Percentiles rank a stretch among this genome's conserved stretches.
These are phyloP conservation scores for Lanzia echinophila DNA, from an alignment of 2,329 filamentous ascomycete species.

Conservation along the genomic window DNA sequence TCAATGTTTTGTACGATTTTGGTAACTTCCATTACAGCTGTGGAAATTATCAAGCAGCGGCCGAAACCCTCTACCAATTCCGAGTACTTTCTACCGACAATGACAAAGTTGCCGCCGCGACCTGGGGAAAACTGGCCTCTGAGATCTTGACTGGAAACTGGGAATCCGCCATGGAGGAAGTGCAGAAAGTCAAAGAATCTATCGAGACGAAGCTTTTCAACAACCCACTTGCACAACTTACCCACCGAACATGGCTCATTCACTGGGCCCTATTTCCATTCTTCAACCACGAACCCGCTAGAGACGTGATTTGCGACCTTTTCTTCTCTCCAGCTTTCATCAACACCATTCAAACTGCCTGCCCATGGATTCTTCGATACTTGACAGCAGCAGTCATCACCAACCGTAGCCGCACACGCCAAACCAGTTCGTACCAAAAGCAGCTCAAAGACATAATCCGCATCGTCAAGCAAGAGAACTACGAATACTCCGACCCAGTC, in stretches of 20 bases:
- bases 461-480: constrained; percentile 92
- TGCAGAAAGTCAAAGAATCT: constrained; percentile 80
- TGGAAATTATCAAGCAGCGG: constrained; percentile 83
- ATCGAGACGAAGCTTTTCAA: constrained; percentile 95
- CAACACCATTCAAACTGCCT: constrained; percentile 98
- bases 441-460: constrained; percentile 96
- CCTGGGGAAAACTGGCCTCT: constrained; percentile 95
- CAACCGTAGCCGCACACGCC: constrained; percentile 72
- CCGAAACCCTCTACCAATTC: constrained; percentile 95
- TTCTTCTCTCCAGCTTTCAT: constrained; percentile 97
- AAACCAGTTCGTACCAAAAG: constrained; percentile 87
- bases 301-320: constrained; percentile 86
- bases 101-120: constrained; percentile 92
- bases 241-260: constrained; percentile 93
- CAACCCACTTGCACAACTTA: constrained; percentile 90
- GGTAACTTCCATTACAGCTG: constrained; percentile 98
- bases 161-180: constrained; percentile 87
- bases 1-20: constrained; percentile 90
- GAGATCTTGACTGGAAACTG: constrained; percentile 95
- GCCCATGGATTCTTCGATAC: constrained; percentile 94
- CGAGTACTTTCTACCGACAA: constrained; percentile 96
- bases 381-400: constrained; percentile 92
- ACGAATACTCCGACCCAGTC: constrained; percentile 94
- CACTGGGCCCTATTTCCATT: constrained; percentile 99
- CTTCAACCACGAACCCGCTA: constrained; percentile 92